Evolutionary conservation across 495 filamentous ascomycete genomes (phyloP).

Genomic region (Aspergillus egyptiacus): DNA sequence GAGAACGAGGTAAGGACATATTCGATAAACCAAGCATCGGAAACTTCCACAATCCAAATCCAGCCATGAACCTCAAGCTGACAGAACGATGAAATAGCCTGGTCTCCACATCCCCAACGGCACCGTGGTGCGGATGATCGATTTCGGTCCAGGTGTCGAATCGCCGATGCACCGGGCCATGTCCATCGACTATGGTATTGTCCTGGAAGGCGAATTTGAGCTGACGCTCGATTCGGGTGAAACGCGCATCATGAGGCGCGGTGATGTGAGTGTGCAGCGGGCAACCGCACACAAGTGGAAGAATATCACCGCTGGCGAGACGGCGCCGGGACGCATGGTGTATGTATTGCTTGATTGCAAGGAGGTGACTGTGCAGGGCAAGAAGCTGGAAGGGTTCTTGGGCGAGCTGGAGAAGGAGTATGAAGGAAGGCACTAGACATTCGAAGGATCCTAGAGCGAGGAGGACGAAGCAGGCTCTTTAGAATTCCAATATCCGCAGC

Average conservation of each 20-base stretch:
- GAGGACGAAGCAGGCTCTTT: too few species aligned
- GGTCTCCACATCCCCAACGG: conserved; percentile 42
- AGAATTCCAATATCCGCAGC: too few species aligned
- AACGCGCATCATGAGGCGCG: conserved; percentile 46
- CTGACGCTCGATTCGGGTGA: conserved; percentile 58
- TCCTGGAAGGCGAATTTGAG: conserved; percentile 60
- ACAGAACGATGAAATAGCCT: too few species aligned
- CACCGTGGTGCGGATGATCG: conserved; percentile 51
- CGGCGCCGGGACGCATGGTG: neutral
- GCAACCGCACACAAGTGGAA: conserved; percentile 63
- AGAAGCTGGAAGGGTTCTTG: too few species aligned
- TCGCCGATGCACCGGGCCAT: conserved; percentile 61
- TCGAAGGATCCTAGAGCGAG: too few species aligned
- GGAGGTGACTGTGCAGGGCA: neutral
- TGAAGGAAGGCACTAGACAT: too few species aligned
- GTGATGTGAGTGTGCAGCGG: conserved; percentile 60
- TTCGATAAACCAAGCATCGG: neutral
- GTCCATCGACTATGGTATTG: conserved; percentile 59
- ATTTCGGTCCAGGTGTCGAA: conserved; percentile 50
- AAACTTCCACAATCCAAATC: neutral
- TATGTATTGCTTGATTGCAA: neutral
- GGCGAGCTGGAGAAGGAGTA: too few species aligned
- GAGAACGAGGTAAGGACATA: neutral
- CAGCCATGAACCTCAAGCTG: too few species aligned
- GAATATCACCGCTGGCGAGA: conserved; percentile 31